Evolutionary conservation across 2,329 filamentous ascomycete species (phyloP).

Genomic region (Pseudogymnoascus sp.): DNA sequence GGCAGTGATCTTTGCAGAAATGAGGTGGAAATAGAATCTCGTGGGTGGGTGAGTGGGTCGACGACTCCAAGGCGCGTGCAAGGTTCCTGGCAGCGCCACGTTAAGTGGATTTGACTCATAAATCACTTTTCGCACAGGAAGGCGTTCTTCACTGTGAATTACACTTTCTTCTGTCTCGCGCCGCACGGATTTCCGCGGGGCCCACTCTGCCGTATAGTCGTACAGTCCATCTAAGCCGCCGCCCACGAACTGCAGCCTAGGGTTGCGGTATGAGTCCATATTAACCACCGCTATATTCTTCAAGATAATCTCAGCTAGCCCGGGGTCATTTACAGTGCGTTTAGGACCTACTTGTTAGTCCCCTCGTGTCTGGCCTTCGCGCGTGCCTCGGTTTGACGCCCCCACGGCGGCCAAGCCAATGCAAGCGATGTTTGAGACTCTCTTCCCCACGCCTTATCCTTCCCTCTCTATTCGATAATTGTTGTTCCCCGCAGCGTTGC

Average conservation of each 20-base stretch:
- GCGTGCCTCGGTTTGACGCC: not conserved
- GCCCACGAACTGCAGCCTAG: not conserved
- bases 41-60: not conserved
- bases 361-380: not conserved
- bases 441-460: not conserved
- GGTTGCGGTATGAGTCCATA: not conserved
- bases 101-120: not conserved
- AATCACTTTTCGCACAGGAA: not conserved
- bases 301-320: not conserved
- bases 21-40: not conserved
- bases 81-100: not conserved
- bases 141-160: not conserved
- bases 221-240: not conserved
- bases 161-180: not conserved
- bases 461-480: not conserved
- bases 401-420: not conserved
- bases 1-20: not conserved
- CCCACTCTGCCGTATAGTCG: not conserved
- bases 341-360: not conserved
- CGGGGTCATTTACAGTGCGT: not conserved
- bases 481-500: not conserved
- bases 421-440: not conserved
- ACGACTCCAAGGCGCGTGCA: not conserved
- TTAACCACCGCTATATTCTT: not conserved
- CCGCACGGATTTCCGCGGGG: not conserved